Evolutionary conservation across 371 early-diverging fungal species (phyloP).

Genomic region (Syncephalis plumigaleata): DNA sequence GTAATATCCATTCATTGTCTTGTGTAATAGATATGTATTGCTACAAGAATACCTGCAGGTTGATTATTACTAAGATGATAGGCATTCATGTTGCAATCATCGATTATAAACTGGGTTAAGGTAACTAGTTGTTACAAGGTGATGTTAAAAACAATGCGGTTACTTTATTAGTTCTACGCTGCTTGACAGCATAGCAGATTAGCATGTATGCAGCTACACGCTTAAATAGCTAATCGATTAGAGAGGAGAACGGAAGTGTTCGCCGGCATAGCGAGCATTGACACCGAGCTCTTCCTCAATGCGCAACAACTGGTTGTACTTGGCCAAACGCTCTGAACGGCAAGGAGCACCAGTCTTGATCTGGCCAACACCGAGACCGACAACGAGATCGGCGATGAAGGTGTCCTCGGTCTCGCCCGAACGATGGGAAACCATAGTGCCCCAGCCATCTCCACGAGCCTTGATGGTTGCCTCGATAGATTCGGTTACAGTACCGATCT

Average conservation of each 20-base stretch:
- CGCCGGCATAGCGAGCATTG: slow-evolving; percentile 79
- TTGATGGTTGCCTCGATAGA: slow-evolving; percentile 73
- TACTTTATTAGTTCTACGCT: no score
- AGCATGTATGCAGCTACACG: no score
- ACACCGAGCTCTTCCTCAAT: slow-evolving; percentile 77
- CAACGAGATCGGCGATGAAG: slow-evolving; percentile 96
- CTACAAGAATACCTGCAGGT: no score
- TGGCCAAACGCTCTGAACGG: slow-evolving; percentile 93
- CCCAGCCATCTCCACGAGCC: slow-evolving; percentile 76
- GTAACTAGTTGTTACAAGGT: no score
- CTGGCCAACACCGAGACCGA: slow-evolving; percentile 93
- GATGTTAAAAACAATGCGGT: no score
- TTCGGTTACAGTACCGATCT: slow-evolving; percentile 97
- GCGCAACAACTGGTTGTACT: slow-evolving; percentile 97
- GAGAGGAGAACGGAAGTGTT: slow-evolving; percentile 59
- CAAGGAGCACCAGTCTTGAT: slow-evolving; percentile 99
- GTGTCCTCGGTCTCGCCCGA: slow-evolving; percentile 99
- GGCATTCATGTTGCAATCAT: no score
- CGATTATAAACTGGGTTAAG: no score
- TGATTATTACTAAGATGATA: no score
- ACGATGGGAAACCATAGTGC: slow-evolving; percentile 98
- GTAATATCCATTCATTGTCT: no score
- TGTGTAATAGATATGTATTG: no score
- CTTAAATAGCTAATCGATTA: background rate
- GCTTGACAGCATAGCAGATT: no score